A percentile compares a stretch with the other conserved stretches of the same genome.
These are phyloP conservation scores for Amoebophrya sp. DNA, from an alignment of 169 alveolate species.

Conservation along the genomic window DNA sequence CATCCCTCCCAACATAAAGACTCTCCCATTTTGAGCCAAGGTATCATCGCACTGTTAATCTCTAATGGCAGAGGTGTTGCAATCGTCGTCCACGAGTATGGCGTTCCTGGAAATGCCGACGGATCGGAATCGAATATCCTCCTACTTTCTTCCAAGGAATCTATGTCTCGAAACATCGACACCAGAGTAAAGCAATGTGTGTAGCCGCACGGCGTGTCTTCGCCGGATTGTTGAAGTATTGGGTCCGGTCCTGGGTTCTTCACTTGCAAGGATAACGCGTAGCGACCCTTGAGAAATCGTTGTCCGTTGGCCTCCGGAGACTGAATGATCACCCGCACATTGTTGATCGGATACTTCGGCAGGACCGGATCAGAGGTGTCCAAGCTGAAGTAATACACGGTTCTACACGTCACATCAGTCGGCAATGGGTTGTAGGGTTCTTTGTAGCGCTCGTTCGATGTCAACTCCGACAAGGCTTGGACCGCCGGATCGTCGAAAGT, in stretches of 20 bases:
- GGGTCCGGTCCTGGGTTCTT: neutral
- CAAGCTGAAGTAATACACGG: neutral
- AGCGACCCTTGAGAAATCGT: neutral
- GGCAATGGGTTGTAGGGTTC: neutral
- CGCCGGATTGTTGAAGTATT: neutral
- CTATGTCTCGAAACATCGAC: neutral
- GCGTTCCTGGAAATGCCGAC: neutral
- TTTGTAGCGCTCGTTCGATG: neutral
- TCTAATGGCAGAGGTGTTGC: neutral
- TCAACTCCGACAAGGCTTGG: neutral
- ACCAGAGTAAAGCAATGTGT: neutral
- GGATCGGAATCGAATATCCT: neutral
- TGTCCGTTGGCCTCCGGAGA: neutral
- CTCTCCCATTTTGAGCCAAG: no score
- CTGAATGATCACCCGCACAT: neutral
- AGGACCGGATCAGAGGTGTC: no score
- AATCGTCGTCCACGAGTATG: neutral
- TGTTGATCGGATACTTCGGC: neutral
- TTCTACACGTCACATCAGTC: neutral
- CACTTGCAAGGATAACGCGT: neutral
- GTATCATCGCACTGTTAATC: neutral
- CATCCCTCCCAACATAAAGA: no score
- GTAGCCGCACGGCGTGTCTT: neutral
- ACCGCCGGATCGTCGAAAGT: neutral
- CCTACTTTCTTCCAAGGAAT: neutral